Base-by-base conservation (phyloP, 768 basidiomycete species). In the Termitomyces sp. region DNA sequence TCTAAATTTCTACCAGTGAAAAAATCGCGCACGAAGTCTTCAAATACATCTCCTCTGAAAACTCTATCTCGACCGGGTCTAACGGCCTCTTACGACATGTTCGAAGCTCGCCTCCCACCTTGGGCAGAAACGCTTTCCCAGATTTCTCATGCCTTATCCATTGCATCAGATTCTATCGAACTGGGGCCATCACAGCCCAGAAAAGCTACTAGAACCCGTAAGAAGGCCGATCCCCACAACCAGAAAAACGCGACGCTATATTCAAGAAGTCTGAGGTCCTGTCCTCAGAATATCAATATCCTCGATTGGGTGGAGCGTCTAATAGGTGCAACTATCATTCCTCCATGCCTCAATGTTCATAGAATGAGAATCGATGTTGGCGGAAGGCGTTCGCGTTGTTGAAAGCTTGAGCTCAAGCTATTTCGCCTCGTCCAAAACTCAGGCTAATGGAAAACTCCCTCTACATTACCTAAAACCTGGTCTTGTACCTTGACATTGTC, bases 281-380 rank as follows among this genome's bases (percentile, higher is more conserved):
- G 82, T 57, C 83, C 83, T 0, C 72, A 81, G 61, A n/a, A n/a
- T n/a, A n/a, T n/a, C n/a, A 80, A 79, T 62, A 81, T 82, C n/a
- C 47, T 77, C 43, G 81, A 83, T n/a, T 72, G 83, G n/a, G 79
- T 84, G 4, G 75, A 76, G 20, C 72, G 84, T n/a, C n/a, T n/a
- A n/a, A n/a, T n/a, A n/a, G n/a, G n/a, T n/a, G n/a, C n/a, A n/a
- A n/a, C n/a, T n/a, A n/a, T n/a, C n/a, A n/a, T n/a, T n/a, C n/a
- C n/a, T n/a, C n/a, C n/a, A n/a, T n/a, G n/a, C n/a, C n/a, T n/a
- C n/a, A n/a, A n/a, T n/a, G n/a, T n/a, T n/a, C n/a, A n/a, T n/a
- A n/a, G n/a, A n/a, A n/a, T n/a, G n/a, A n/a, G n/a, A n/a, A n/a
- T n/a, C n/a, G n/a, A n/a, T n/a, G n/a, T n/a, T n/a, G n/a, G n/a